phyloP scores from a whole-genome alignment of 805 yeast genomes.

The Saitoella complicata region DNA sequence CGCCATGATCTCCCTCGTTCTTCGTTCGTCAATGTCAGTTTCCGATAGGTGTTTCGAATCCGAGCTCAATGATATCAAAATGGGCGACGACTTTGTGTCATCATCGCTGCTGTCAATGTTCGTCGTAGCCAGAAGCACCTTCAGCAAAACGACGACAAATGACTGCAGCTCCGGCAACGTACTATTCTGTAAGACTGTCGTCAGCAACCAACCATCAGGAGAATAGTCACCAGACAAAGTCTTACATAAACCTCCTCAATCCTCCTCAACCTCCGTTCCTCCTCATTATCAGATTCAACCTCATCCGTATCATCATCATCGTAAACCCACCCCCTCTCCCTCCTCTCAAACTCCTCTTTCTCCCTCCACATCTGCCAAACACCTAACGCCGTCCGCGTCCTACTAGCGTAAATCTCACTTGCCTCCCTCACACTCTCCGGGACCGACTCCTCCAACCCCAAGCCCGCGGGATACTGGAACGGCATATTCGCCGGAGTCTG shows the following conservation, averaged over 20 bases:
- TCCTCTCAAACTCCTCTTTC: slow-evolving; percentile 50
- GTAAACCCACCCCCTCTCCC: slow-evolving; percentile 48
- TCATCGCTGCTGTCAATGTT: background rate
- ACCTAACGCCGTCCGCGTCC: slow-evolving; percentile 51
- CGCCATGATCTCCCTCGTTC: slow-evolving; percentile 46
- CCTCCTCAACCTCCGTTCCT: slow-evolving; percentile 2
- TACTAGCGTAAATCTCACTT: slow-evolving; percentile 42
- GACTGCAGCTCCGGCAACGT: slow-evolving; percentile 44
- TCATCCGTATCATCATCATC: slow-evolving; percentile 4
- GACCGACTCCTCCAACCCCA: slow-evolving; percentile 26
- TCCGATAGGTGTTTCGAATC: background rate
- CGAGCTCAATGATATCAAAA: background rate
- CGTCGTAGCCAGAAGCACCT: slow-evolving; percentile 34
- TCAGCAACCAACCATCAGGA: no score
- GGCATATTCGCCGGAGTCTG: slow-evolving; percentile 58
- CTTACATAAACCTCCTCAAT: slow-evolving; percentile 7
- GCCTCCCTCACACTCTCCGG: slow-evolving; percentile 77
- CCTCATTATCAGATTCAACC: background rate
- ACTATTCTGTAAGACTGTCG: slow-evolving; percentile 30
- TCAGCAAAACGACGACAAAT: slow-evolving; percentile 45
- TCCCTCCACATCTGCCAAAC: slow-evolving; percentile 57
- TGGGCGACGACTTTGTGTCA: background rate
- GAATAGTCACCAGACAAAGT: background rate
- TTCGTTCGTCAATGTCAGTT: slow-evolving; percentile 34
- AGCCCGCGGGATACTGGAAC: slow-evolving; percentile 38